Base-by-base conservation (phyloP, 306 rosid genomes). In the Mimosa bimucronata region DNA sequence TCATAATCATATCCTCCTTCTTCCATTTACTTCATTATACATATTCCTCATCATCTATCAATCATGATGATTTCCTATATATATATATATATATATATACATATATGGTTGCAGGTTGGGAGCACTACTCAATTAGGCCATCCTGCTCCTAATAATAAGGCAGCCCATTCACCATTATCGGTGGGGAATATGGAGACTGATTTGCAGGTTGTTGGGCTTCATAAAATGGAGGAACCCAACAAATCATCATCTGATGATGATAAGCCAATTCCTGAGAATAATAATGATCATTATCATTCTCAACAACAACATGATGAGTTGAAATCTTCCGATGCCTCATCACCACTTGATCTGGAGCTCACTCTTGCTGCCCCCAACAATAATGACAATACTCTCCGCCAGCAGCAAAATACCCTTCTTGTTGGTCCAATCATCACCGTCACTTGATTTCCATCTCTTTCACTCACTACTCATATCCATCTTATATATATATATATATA, bases 381-480 rank as follows among this genome's bases (percentile, higher is more conserved):
- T 28, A 81, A 62, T 44, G 46, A 45, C 30, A 44, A n/a, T 55
- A 44, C n/a, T 55, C 18, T 4, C 73, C 41, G 78, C 73, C 89
- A 80, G 77, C 88, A 89, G 38, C 87, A 84, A 76, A 89, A 65
- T 21, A 85, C 81, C 83, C 79, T 80, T 73, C 62, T 74, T 53
- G 92, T 73, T 48, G 92, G 90, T 44, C 85, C 90, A 30, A 86
- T 89, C 80, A 86, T 89, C 80, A 86, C 85, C 44, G 88, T 90
- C 29, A 87, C 90, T 42, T 87, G 16, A 21, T 34, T 34, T 61
- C 38, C 5, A 28, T 13, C 67, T 61, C 34, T 60, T 60, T 26
- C 7, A 60, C 5, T 3, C 3, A 26, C 10, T 12, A 26, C 10
- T 12, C 15, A 11, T 25, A 58, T 25, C 46, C 46, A 9, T 42